These are phyloP conservation scores for Vitis hybrid DNA, from an alignment of 177 flowering plant genomes.

Conservation along the genomic window DNA sequence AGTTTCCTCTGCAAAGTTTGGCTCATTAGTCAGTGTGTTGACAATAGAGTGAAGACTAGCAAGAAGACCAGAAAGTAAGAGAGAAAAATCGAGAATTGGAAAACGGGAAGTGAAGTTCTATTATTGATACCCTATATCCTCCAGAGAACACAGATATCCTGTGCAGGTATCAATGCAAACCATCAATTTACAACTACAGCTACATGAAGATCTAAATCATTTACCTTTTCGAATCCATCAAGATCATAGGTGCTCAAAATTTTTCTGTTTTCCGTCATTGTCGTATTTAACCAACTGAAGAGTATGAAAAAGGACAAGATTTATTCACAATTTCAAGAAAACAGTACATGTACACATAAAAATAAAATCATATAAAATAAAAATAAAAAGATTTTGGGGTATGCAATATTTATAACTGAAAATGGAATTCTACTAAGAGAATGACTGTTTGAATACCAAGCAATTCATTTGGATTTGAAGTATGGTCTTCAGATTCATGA, in stretches of 20 bases:
- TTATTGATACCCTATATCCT: background rate
- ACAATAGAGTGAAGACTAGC: too few species aligned
- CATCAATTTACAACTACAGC: background rate
- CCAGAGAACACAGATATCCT: background rate
- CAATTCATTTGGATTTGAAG: too few species aligned
- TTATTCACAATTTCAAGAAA: background rate
- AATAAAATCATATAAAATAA: background rate
- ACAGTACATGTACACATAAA: background rate
- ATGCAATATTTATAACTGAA: too few species aligned
- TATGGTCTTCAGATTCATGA: too few species aligned
- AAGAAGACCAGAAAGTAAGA: too few species aligned
- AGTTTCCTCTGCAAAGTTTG: constrained; percentile 67
- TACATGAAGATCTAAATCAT: background rate
- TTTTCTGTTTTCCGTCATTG: constrained; percentile 86
- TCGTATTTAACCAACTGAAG: constrained; percentile 89
- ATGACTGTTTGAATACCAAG: too few species aligned
- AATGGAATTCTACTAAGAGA: too few species aligned
- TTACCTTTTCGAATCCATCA: constrained; percentile 98
- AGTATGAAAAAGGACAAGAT: background rate
- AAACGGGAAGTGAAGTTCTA: background rate
- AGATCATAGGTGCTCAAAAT: constrained; percentile 62
- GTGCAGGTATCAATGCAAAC: too few species aligned
- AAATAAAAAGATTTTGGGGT: too few species aligned
- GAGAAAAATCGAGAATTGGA: too few species aligned
- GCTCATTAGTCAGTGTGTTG: too few species aligned